These are phyloP conservation scores for Endocalyx cinctus DNA, from an alignment of 2,329 filamentous ascomycete species.

Conservation along the genomic window DNA sequence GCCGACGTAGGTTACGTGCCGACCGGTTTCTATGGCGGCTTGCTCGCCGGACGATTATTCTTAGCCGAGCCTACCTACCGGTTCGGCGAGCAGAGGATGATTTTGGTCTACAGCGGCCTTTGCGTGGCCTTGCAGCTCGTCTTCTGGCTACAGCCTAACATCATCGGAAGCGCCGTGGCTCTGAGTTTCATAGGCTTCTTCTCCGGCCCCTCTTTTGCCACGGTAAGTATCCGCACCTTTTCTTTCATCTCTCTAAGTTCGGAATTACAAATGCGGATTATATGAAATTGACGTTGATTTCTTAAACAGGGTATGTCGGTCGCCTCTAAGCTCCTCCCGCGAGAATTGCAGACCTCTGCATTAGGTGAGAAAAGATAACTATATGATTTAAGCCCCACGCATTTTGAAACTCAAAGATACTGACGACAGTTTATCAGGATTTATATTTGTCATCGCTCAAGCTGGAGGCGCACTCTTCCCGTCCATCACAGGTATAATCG, in stretches of 20 bases:
- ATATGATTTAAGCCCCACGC: no score
- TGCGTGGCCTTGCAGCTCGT: constrained; percentile 52
- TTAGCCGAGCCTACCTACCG: constrained; percentile 56
- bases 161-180: constrained; percentile 46
- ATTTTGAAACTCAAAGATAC: no score
- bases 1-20: constrained; percentile 52
- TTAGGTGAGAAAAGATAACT: constrained; percentile 31
- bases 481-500: constrained; percentile 45
- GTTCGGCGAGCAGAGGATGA: constrained; percentile 54
- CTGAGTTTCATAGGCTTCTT: constrained; percentile 51
- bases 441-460: constrained; percentile 48
- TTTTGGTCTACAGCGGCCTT: constrained; percentile 48
- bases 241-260: neutral
- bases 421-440: no score
- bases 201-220: constrained; percentile 49
- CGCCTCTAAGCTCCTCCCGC: constrained; percentile 43
- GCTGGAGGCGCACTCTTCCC: constrained; percentile 48
- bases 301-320: constrained; percentile 43
- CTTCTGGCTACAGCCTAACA: constrained; percentile 62
- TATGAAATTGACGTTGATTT: neutral
- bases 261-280: neutral
- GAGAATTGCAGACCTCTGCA: constrained; percentile 41
- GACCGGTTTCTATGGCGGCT: constrained; percentile 55
- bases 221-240: constrained; percentile 38
- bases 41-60: constrained; percentile 50